A percentile compares a stretch with the other conserved stretches of the same genome.
Conservation (phyloP, 177 flowering plant genomes). For the Vitis hybrid region DNA sequence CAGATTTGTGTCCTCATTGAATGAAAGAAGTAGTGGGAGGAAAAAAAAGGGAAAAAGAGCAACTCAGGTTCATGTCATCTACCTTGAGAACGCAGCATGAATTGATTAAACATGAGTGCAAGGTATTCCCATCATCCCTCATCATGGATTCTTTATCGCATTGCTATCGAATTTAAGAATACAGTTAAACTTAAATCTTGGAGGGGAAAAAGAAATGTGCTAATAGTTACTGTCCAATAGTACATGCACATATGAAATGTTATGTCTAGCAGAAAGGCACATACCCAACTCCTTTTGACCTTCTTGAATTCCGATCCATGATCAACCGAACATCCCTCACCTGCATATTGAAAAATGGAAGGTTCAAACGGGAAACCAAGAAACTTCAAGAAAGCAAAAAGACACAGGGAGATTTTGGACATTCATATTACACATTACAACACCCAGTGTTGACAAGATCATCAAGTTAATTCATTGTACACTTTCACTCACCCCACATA, state of each 20-base stretch:
- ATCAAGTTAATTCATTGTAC: constrained; percentile 18
- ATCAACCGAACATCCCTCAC: constrained; percentile 93
- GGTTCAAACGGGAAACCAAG: background rate
- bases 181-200: constrained; percentile 46
- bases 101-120: constrained; percentile 70
- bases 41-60: constrained; percentile 11
- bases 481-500: constrained; percentile 34
- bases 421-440: background rate
- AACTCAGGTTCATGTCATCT: constrained; percentile 49
- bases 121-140: constrained; percentile 61
- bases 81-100: constrained; percentile 64
- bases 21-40: constrained; percentile 13
- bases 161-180: constrained; percentile 60
- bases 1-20: constrained; percentile 5
- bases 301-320: constrained; percentile 94
- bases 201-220: constrained; percentile 21
- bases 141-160: constrained; percentile 55
- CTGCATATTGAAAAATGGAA: constrained; percentile 38
- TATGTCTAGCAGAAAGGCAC: constrained; percentile 23
- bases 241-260: constrained; percentile 1
- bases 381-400: background rate
- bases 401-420: background rate
- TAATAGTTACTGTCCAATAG: constrained; percentile 15
- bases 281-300: constrained; percentile 99
- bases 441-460: constrained; percentile 10